These are phyloP conservation scores for Pythium brachiatum DNA, from an alignment of 352 stramenopile species.

Conservation along the genomic window DNA sequence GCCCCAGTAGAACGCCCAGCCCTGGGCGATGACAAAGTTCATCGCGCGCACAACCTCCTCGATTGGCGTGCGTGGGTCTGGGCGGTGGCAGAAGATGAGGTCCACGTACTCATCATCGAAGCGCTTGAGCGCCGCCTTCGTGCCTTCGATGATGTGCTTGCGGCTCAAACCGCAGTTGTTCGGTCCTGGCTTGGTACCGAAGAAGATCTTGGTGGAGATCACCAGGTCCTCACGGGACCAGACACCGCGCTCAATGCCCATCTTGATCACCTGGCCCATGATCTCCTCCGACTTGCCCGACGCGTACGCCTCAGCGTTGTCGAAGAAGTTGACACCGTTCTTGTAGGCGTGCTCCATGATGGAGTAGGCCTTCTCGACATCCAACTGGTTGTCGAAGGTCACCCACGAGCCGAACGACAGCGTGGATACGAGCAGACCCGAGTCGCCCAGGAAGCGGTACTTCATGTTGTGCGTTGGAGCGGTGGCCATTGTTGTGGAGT, in stretches of 20 bases:
- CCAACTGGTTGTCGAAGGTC: constrained; percentile 48
- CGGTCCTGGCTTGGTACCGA: constrained; percentile 37
- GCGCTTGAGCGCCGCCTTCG: constrained; percentile 57
- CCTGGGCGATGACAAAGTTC: constrained; percentile 26
- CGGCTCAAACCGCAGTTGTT: constrained; percentile 43
- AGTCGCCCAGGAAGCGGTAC: constrained; percentile 58
- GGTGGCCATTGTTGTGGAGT: background rate
- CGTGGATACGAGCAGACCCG: constrained; percentile 46
- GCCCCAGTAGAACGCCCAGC: constrained; percentile 43
- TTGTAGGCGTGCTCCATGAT: constrained; percentile 64
- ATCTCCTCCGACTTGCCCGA: constrained; percentile 46
- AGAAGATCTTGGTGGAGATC: constrained; percentile 72
- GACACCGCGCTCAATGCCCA: constrained; percentile 38
- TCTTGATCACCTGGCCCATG: constrained; percentile 59
- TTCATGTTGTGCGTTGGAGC: constrained; percentile 44
- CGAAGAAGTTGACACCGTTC: constrained; percentile 65
- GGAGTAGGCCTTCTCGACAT: constrained; percentile 51
- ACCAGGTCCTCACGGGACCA: constrained; percentile 60
- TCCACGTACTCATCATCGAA: constrained; percentile 62
- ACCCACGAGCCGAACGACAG: constrained; percentile 57
- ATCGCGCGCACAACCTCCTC: constrained; percentile 54
- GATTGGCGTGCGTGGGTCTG: constrained; percentile 57
- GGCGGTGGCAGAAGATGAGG: constrained; percentile 66
- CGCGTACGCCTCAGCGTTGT: constrained; percentile 59
- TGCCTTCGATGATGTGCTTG: constrained; percentile 59